Evolutionary conservation across 768 basidiomycete genomes (phyloP), one percentile per base, ranked within the genome.

Genomic region (Trametes elegans): DNA sequence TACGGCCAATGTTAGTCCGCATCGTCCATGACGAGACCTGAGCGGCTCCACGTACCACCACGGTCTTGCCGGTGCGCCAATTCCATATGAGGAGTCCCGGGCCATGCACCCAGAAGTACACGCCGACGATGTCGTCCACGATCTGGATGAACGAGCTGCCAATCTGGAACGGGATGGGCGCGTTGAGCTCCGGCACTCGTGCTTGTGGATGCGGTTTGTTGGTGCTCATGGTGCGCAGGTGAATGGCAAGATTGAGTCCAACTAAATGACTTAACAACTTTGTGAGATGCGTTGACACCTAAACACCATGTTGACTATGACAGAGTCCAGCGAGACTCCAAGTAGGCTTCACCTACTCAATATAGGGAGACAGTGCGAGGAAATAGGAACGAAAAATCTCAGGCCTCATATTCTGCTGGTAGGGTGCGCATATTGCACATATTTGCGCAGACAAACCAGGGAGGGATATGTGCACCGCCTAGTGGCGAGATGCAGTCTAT

Each of bases 101-200:
- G n/a, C 64, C 62, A 28, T 71, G 65, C 21, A 67, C 44, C 61
- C 70, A 73, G 49, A 73, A 73, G 65, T 79, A 77, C 44, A 81
- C 64, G 5, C 76, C 82, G 28, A 86, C 62, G 27, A 82, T 68
- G 55, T 85, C 83, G 23, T 77, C 75, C 2, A 74, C 80, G 42
- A 84, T 71, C 64, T 84, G 81, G 5, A 83, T 69, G 53, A 74
- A 71, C 9, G 73, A 71, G 27, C 55, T 70, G 10, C 60, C 56
- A 19, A 66, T 58, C 36, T 56, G n/a, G 43, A 67, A 61, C 31
- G 54, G 62, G 26, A 66, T 65, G 24, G 54, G 59, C 11, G 69
- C 74, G 5, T 38, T 40, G 34, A 70, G 59, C 29, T 58, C 59
- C 0, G 74, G 62, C 3, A 29, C 47, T 14, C 60, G 58, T 0